Conservation (phyloP, 73 alveolate genomes). For the Loxodes magnus region DNA sequence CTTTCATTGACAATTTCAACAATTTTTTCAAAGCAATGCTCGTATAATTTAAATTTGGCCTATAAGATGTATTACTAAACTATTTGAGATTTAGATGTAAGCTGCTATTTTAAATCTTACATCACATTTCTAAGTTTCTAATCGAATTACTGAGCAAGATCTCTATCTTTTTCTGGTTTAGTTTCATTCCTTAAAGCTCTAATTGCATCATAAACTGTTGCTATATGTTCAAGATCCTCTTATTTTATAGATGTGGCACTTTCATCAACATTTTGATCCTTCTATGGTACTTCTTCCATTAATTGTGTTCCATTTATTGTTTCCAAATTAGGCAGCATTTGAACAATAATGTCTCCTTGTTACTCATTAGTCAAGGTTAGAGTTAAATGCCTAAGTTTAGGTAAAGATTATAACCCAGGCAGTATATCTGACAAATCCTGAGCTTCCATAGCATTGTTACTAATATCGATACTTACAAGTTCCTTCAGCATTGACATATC, state of each 20-base stretch:
- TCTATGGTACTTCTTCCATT: conserved; percentile 34
- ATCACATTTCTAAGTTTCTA: conserved; percentile 34
- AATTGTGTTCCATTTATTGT: conserved; percentile 44
- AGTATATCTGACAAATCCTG: conserved; percentile 32
- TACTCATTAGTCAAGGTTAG: conserved; percentile 48
- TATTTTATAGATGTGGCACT: conserved; percentile 17
- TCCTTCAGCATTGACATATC: conserved; percentile 33
- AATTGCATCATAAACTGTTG: conserved; percentile 40
- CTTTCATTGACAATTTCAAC: conserved; percentile 20
- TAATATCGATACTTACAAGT: conserved; percentile 41
- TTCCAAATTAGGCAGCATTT: conserved; percentile 37
- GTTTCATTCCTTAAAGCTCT: conserved; percentile 26
- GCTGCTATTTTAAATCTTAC: conserved; percentile 32
- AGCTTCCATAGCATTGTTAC: conserved; percentile 39
- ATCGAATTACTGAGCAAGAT: conserved; percentile 61
- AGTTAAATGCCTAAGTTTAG: conserved; percentile 29
- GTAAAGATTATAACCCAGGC: conserved; percentile 41
- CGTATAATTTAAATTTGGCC: conserved; percentile 36
- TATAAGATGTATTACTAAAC: neutral
- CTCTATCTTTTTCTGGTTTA: conserved; percentile 39
- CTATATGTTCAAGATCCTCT: conserved; percentile 47
- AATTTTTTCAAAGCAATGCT: conserved; percentile 29
- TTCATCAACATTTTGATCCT: conserved; percentile 13
- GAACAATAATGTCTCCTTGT: conserved; percentile 49
- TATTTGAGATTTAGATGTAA: conserved; percentile 10